These are phyloP conservation scores for Phoenix roebelenii DNA, from an alignment of 176 grass and related monocot genomes.

Conservation along the genomic window DNA sequence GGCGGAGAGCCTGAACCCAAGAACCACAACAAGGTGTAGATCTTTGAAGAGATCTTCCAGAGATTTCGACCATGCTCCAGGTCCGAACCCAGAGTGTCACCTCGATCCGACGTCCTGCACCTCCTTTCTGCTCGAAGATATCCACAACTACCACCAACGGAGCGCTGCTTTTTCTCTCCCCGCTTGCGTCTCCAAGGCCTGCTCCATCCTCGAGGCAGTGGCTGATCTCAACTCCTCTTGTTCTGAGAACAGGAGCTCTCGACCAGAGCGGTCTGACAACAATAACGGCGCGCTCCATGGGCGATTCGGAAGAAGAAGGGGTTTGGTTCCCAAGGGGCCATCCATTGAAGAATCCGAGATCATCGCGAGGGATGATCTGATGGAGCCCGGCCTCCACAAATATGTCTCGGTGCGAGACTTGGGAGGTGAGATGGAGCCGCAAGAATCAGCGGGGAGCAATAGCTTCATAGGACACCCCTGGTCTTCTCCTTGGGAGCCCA, in stretches of 20 bases:
- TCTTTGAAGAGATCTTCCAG: conserved; percentile 60
- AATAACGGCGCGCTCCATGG: conserved; percentile 36
- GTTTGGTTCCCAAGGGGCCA: neutral
- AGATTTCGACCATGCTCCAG: conserved; percentile 57
- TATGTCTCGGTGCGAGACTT: conserved; percentile 78
- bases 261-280: conserved; percentile 21
- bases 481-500: conserved; percentile 64
- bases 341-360: conserved; percentile 69
- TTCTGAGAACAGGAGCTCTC: conserved; percentile 45
- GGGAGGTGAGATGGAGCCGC: conserved; percentile 44
- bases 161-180: conserved; percentile 53
- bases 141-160: conserved; percentile 82
- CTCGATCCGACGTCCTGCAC: conserved; percentile 41
- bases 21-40: conserved; percentile 28
- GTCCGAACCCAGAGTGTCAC: neutral
- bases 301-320: conserved; percentile 12
- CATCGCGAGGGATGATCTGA: conserved; percentile 48
- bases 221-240: conserved; percentile 73
- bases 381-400: conserved; percentile 75
- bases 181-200: conserved; percentile 86
- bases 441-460: conserved; percentile 88
- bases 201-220: conserved; percentile 93
- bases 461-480: conserved; percentile 57
- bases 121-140: conserved; percentile 73
- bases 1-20: conserved; percentile 32